Evolutionary conservation across 1,284 basidiomycete genomes (phyloP).

Genomic region (Fistulinella staudtii): DNA sequence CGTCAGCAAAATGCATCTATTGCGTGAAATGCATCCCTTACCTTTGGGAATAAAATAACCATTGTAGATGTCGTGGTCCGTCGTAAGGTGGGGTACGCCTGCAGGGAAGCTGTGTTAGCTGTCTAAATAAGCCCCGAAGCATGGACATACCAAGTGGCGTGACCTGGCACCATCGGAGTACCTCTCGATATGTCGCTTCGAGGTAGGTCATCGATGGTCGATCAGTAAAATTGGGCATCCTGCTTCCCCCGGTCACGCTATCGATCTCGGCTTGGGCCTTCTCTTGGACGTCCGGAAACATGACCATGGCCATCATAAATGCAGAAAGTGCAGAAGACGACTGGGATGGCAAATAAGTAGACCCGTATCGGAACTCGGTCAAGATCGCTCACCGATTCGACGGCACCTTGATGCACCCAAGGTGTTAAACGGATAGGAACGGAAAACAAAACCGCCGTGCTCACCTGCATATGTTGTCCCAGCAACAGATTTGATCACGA

Average conservation of each 20-base stretch:
- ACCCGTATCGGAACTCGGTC: neutral
- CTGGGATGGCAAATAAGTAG: too few relatives aligned
- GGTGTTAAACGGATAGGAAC: neutral
- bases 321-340: slow-evolving; percentile 19
- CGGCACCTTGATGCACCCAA: slow-evolving; percentile 6
- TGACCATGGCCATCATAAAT: slow-evolving; percentile 28
- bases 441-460: neutral
- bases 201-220: slow-evolving; percentile 18
- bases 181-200: slow-evolving; percentile 18
- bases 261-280: slow-evolving; percentile 23
- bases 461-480: slow-evolving; percentile 22
- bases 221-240: slow-evolving; percentile 14
- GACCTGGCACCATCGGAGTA: slow-evolving; percentile 19
- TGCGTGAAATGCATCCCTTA: neutral
- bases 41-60: slow-evolving; percentile 22
- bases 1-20: neutral
- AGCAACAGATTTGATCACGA: slow-evolving; percentile 25
- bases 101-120: too few relatives aligned
- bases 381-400: slow-evolving; percentile 13
- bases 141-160: slow-evolving; percentile 15
- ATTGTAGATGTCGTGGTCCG: slow-evolving; percentile 14
- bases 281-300: slow-evolving; percentile 23
- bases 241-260: slow-evolving; percentile 5
- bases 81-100: slow-evolving; percentile 16
- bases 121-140: too few relatives aligned